Conservation (phyloP, 768 basidiomycete species). For the Lentinula raphanica region DNA sequence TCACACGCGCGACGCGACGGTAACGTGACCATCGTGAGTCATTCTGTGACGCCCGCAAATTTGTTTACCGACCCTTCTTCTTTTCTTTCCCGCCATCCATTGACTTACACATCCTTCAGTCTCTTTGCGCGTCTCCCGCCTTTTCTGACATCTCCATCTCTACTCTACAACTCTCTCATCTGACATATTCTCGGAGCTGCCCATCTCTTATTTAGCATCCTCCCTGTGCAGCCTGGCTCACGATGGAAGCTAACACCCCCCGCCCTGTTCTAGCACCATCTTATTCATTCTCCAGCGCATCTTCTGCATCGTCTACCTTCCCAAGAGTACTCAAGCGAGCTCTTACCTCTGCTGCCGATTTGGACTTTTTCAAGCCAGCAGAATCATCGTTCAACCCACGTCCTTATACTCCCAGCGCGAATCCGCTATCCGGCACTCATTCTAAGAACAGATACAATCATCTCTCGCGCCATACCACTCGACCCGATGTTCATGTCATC, state of each 20-base stretch:
- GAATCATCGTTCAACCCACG: constrained; percentile 61
- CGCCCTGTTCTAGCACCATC: constrained; percentile 23
- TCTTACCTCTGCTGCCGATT: constrained; percentile 38
- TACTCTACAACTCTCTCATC: background rate
- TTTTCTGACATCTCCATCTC: background rate
- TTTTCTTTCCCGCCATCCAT: background rate
- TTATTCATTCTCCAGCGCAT: constrained; percentile 22
- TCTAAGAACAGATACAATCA: constrained; percentile 6
- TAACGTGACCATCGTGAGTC: background rate
- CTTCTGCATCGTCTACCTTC: constrained; percentile 16
- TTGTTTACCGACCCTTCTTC: background rate
- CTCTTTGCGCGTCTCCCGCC: background rate
- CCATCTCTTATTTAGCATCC: background rate
- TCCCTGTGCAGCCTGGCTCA: background rate
- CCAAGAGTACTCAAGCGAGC: constrained; percentile 43
- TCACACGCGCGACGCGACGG: background rate
- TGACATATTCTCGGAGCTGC: background rate
- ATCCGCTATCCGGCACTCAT: background rate
- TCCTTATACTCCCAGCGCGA: constrained; percentile 47
- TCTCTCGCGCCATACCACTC: background rate
- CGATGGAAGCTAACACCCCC: background rate
- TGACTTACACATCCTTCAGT: background rate
- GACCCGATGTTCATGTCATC: constrained; percentile 33
- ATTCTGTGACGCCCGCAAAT: background rate
- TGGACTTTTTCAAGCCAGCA: constrained; percentile 59